These are phyloP conservation scores for Kurtzmaniella quercitrusa DNA, from an alignment of 1,139 yeast genomes.

Conservation along the genomic window DNA sequence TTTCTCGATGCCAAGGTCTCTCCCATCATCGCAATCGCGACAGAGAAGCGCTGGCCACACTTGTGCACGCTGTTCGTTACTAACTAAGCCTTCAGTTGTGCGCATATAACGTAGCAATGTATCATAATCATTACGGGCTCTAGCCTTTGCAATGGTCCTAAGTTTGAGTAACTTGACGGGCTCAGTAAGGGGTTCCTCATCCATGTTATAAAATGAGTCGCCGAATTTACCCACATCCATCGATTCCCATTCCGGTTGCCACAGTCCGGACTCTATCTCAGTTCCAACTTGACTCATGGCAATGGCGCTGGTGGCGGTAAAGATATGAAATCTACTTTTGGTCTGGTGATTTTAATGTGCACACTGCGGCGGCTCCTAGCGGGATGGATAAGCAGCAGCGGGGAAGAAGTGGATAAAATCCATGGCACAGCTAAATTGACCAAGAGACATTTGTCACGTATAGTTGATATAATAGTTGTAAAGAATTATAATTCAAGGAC, in stretches of 20 bases:
- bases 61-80: constrained; percentile 32
- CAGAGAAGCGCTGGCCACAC: constrained; percentile 41
- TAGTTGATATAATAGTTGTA: no score
- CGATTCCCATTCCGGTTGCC: constrained; percentile 44
- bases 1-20: no score
- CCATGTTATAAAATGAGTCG: constrained; percentile 43
- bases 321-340: neutral
- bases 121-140: constrained; percentile 22
- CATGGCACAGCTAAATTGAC: no score
- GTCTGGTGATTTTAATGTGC: neutral
- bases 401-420: neutral
- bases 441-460: no score
- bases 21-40: neutral
- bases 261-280: constrained; percentile 7
- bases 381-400: neutral
- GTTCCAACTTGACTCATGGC: neutral
- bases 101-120: constrained; percentile 32
- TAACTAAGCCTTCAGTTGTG: constrained; percentile 49
- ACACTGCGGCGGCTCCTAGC: neutral
- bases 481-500: no score
- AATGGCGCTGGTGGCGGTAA: neutral
- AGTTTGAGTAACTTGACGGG: constrained; percentile 37
- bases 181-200: constrained; percentile 38
- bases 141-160: constrained; percentile 37
- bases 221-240: constrained; percentile 48